Conservation (phyloP, 176 grass and related monocot genomes). For the Stipa capillata region DNA sequence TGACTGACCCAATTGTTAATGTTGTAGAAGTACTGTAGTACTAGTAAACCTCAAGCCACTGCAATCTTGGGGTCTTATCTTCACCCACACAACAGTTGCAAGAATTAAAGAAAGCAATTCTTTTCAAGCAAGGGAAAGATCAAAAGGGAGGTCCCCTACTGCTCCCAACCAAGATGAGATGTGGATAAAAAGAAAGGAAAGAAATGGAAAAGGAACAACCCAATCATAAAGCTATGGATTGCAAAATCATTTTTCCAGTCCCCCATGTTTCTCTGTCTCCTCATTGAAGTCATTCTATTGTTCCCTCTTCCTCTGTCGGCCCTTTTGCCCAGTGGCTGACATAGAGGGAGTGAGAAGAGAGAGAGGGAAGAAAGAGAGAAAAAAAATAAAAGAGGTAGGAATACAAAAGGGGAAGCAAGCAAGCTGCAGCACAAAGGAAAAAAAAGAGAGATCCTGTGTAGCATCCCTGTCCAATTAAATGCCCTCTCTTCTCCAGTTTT, state of each 20-base stretch:
- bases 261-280: conserved; percentile 59
- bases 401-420: conserved; percentile 14
- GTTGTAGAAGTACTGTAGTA: not conserved
- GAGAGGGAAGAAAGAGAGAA: not conserved
- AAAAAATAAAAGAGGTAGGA: not conserved
- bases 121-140: not conserved
- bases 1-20: not conserved
- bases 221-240: conserved; percentile 88
- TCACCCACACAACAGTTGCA: conserved; percentile 11
- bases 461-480: conserved; percentile 29
- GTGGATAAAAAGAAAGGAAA: not conserved
- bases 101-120: not conserved
- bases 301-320: conserved; percentile 47
- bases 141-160: not conserved
- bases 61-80: not conserved
- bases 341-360: not conserved
- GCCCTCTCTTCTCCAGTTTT: not conserved
- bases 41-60: conserved; percentile 17
- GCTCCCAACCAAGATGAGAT: not conserved
- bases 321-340: conserved; percentile 17
- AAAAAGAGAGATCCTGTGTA: not conserved
- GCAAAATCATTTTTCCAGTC: conserved; percentile 72
- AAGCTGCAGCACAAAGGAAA: conserved; percentile 18
- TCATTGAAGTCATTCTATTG: conserved; percentile 61
- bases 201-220: not conserved